phyloP scores from a whole-genome alignment of 1,284 basidiomycete genomes.

The Apiotrichum veenhuisii region DNA sequence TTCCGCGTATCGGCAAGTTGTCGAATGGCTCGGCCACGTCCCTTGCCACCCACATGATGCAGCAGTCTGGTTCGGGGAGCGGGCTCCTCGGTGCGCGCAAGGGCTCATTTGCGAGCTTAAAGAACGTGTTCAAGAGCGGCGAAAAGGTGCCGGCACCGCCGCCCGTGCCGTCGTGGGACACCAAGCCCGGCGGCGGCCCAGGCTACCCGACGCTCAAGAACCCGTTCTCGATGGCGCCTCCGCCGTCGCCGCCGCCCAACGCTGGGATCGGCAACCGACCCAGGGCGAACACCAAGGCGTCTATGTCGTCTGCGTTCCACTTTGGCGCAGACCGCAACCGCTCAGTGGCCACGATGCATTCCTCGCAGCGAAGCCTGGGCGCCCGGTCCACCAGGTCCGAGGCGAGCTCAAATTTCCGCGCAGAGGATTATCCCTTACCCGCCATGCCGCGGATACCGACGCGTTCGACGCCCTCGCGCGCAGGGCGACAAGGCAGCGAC shows the following conservation, averaged over 20 bases:
- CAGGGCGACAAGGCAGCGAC: constrained; percentile 38
- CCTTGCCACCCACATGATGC: constrained; percentile 26
- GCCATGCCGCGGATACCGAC: constrained; percentile 37
- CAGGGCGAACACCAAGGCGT: constrained; percentile 14
- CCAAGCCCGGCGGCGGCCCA: constrained; percentile 11
- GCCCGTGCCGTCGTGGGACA: constrained; percentile 34
- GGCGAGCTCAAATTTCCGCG: constrained; percentile 37
- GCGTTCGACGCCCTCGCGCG: constrained; percentile 33
- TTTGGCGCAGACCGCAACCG: constrained; percentile 30
- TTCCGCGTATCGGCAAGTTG: constrained; percentile 33
- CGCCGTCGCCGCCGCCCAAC: constrained; percentile 26
- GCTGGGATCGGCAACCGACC: constrained; percentile 12
- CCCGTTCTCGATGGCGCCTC: constrained; percentile 36
- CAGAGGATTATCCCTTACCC: constrained; percentile 39
- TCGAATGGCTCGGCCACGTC: constrained; percentile 52
- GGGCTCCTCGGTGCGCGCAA: constrained; percentile 57
- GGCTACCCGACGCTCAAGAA: constrained; percentile 45
- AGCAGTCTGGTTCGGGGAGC: constrained; percentile 6
- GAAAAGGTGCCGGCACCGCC: constrained; percentile 20
- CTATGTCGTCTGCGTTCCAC: constrained; percentile 8
- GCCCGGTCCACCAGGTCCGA: constrained; percentile 39
- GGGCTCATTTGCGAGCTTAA: constrained; percentile 74
- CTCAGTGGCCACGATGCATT: constrained; percentile 30
- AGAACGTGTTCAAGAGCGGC: constrained; percentile 72
- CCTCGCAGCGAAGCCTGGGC: constrained; percentile 36